A percentile compares a stretch with the other conserved stretches of the same genome.
phyloP scores from a whole-genome alignment of 768 basidiomycete genomes.

The Mycena polygramma region DNA sequence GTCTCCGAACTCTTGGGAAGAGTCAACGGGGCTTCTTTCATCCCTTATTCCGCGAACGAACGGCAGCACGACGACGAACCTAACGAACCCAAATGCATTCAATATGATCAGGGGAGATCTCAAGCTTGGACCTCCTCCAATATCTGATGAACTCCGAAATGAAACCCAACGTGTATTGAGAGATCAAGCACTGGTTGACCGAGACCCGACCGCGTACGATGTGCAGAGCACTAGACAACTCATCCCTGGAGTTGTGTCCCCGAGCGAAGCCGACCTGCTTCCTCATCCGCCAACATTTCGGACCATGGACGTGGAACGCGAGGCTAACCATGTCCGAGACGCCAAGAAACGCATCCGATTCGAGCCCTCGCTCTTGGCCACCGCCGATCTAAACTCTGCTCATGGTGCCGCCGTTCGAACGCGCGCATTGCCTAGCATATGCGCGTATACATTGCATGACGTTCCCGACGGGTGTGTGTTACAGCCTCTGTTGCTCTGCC shows the following conservation, averaged over 20 bases:
- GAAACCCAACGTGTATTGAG: conserved; percentile 86
- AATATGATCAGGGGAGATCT: conserved; percentile 83
- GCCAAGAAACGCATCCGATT: conserved; percentile 92
- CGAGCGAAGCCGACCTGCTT: conserved; percentile 77
- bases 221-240: conserved; percentile 65
- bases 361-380: conserved; percentile 77
- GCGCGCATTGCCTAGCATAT: conserved; percentile 89
- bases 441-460: conserved; percentile 95
- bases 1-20: conserved; percentile 81
- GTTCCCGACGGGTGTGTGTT: conserved; percentile 88
- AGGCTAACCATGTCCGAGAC: conserved; percentile 91
- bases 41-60: conserved; percentile 78
- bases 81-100: conserved; percentile 78
- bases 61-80: conserved; percentile 60
- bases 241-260: conserved; percentile 71
- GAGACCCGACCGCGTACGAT: conserved; percentile 77
- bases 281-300: conserved; percentile 89
- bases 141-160: conserved; percentile 81
- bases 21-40: conserved; percentile 86
- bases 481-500: background rate
- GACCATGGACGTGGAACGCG: conserved; percentile 88
- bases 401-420: conserved; percentile 71
- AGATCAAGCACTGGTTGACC: conserved; percentile 85
- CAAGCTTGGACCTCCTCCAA: conserved; percentile 87
- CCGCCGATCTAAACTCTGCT: conserved; percentile 68